Evolutionary conservation across 345 rosid genomes (phyloP).

Genomic region (Acer campestre): DNA sequence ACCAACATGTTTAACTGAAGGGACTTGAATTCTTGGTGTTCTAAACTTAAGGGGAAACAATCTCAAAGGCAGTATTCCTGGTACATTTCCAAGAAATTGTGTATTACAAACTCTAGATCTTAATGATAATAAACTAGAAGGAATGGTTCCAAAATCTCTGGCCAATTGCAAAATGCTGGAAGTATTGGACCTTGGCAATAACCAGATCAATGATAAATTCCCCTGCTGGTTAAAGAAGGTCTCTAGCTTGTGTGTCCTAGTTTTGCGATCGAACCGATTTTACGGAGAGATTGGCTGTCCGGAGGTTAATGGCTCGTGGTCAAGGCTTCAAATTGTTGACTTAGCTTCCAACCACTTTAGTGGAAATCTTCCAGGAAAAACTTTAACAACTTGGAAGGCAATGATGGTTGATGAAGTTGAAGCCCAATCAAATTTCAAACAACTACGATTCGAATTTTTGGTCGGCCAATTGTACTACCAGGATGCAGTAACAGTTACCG

Average conservation of each 20-base stretch:
- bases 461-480: constrained; percentile 8
- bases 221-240: constrained; percentile 36
- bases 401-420: constrained; percentile 27
- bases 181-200: constrained; percentile 42
- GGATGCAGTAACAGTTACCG: constrained; percentile 37
- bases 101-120: no score
- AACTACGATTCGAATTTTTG: background rate
- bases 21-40: background rate
- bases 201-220: constrained; percentile 30
- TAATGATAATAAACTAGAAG: constrained; percentile 29
- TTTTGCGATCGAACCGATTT: constrained; percentile 33
- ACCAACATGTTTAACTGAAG: constrained; percentile 20
- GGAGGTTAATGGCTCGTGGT: background rate
- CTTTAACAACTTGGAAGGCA: constrained; percentile 35
- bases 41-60: constrained; percentile 12
- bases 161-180: constrained; percentile 31
- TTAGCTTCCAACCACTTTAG: constrained; percentile 35
- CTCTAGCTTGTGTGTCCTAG: constrained; percentile 27
- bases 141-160: constrained; percentile 36
- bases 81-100: background rate
- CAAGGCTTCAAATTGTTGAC: constrained; percentile 43
- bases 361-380: constrained; percentile 19
- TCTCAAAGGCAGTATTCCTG: background rate
- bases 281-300: constrained; percentile 18
- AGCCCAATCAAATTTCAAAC: background rate